Evolutionary conservation across 1,284 basidiomycete species (phyloP), one percentile per base, ranked within the genome.

Genomic region (Malassezia brasiliensis): DNA sequence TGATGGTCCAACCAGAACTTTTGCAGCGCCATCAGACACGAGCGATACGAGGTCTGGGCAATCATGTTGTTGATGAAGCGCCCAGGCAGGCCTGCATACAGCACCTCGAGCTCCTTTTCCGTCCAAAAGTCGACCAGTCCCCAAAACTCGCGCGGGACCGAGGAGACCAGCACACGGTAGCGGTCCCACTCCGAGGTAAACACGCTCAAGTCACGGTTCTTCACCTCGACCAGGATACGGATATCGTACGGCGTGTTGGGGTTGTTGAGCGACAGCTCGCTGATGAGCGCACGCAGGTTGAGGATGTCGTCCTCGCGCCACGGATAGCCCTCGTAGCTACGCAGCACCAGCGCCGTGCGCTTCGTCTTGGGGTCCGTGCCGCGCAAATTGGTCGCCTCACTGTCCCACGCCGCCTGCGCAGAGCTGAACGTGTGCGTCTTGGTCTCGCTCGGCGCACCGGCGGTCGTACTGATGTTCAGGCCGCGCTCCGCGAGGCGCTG

Each of bases 271-370:
- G 70, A 72, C 3, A 74, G 56, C 59, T 74, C 72, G 52, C 67
- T 66, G 60, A 74, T 74, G 10, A 74, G 54, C 12, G 72, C 72
- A 32, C 72, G 68, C 66, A 74, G 53, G 57, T 74, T 74, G 58
- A 74, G 64, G 19, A 74, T 69, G 58, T 73, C 70, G 53, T 74
- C 72, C 60, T 74, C 72, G 34, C 70, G 66, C 72, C 72, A 74
- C 6, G 66, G 66, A 47, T 72, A 74, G 22, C 72, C 72, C 44
- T 74, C 65, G 56, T 74, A 74, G 20, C 63, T 52, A 17, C 72
- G 65, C 70, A 74, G 66, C 34, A 74, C 70, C 14, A 74, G 50
- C 5, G 71, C 70, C 11, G 71, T 73, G 28, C 72, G 64, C 59
- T 74, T 74, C 30, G 64, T 64, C 52, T 67, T 59, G 39, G 67